Evolutionary conservation across 2,329 filamentous ascomycete species (phyloP), one percentile per base, ranked within the genome.

Genomic region (Leptodontidium sp.): DNA sequence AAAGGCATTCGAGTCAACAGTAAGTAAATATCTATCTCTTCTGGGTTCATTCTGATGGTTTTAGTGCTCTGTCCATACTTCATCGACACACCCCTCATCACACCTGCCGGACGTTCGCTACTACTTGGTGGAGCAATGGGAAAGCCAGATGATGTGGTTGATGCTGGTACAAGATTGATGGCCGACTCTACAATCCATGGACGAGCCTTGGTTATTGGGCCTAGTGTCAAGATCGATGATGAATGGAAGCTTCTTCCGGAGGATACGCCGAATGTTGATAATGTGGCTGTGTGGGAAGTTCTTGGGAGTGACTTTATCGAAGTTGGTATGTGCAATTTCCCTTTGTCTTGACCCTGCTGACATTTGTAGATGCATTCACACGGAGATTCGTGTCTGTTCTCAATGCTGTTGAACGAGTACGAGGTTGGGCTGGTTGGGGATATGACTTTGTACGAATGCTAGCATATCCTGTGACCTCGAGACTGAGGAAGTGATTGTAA

Each of bases 1-100:
- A 79, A 83, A 52, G 86, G 86, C 29, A 80, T 92, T 52, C 84
- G 90, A 55, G 81, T 90, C 68, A 92, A 92, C 75, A 82, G 70
- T 72, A 63, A 52, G 66, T 49, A 8, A 12, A 15, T 1, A 6
- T 7, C 4, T 21, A 21, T 21, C 45, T 24, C 2, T 9, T 24
- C 21, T 15, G 8, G 15, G 12, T 35, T 47, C 29, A 55, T 40
- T 35, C 55, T 63, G 21, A 49, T 17, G 2, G 2, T 26, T 40
- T 24, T 26, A 72, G 70, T 91, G 75, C 77, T 92, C n/a, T 85
- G 84, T 68, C 90, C 90, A 0, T 92, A 91, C 78, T 92, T 91
- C 77, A 84, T 86, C 74, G 85, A 88, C 73, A 90, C 87, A 15
- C 86, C 88, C n/a, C 84, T 92, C 55, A 76, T 90, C 4, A 79